These are phyloP conservation scores for Lantana camara DNA, from an alignment of 257 asterid species.

Conservation along the genomic window DNA sequence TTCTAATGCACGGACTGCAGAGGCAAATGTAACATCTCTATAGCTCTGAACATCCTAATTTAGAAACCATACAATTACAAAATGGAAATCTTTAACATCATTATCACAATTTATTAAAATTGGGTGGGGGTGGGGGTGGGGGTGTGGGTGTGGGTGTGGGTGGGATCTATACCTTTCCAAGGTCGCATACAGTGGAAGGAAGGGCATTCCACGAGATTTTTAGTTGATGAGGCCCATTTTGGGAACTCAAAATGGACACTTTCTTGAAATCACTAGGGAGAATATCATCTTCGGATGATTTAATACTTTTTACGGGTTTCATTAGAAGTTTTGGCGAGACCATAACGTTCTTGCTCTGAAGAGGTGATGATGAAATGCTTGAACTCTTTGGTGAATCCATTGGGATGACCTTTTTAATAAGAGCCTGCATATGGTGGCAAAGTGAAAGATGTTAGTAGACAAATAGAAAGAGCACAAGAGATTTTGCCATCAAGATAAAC, in stretches of 20 bases:
- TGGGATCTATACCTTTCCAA: constrained; percentile 65
- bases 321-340: constrained; percentile 51
- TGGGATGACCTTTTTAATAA: constrained; percentile 35
- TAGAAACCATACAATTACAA: neutral
- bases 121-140: no score
- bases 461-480: no score
- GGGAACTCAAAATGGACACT: constrained; percentile 41
- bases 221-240: constrained; percentile 48
- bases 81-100: no score
- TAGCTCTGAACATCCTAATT: constrained; percentile 59
- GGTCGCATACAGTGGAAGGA: constrained; percentile 52
- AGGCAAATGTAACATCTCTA: constrained; percentile 48
- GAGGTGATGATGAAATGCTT: constrained; percentile 53
- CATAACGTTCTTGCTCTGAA: constrained; percentile 55
- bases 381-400: constrained; percentile 42
- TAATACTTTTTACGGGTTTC: constrained; percentile 46
- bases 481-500: neutral
- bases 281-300: constrained; percentile 37
- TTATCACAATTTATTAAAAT: no score
- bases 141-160: no score
- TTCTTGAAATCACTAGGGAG: constrained; percentile 48
- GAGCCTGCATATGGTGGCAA: constrained; percentile 32
- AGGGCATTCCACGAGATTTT: constrained; percentile 58
- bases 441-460: neutral
- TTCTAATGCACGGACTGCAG: constrained; percentile 81